phyloP scores from a whole-genome alignment of 352 stramenopile genomes.

The Phytophthora colocasiae region DNA sequence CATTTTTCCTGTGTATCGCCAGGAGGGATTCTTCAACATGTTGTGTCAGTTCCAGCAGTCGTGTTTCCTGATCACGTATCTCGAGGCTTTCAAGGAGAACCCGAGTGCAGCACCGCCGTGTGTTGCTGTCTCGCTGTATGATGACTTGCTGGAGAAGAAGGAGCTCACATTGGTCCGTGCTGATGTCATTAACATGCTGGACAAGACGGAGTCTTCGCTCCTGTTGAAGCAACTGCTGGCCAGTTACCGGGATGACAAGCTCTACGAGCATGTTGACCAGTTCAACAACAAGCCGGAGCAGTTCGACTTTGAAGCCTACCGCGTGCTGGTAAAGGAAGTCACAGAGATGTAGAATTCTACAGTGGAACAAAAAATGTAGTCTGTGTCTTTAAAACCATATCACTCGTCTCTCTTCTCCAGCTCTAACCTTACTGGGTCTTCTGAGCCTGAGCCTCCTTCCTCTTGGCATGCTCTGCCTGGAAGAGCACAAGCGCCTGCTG shows the following conservation, averaged over 20 bases:
- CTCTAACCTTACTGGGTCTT: conserved; percentile 30
- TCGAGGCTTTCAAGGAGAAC: conserved; percentile 91
- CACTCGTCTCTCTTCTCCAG: conserved; percentile 23
- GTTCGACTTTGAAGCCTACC: conserved; percentile 89
- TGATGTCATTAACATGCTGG: conserved; percentile 89
- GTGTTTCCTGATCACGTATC: conserved; percentile 87
- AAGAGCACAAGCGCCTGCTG: conserved; percentile 73
- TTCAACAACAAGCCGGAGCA: conserved; percentile 88
- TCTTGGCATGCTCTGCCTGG: conserved; percentile 59
- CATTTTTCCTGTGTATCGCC: conserved; percentile 85
- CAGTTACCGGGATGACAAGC: conserved; percentile 75
- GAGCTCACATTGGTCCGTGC: conserved; percentile 75
- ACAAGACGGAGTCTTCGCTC: conserved; percentile 80
- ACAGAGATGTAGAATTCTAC: conserved; percentile 9
- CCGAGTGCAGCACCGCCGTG: conserved; percentile 75
- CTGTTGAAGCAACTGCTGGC: conserved; percentile 68
- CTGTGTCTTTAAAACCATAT: conserved; percentile 39
- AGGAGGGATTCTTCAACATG: conserved; percentile 91
- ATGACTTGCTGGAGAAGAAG: conserved; percentile 78
- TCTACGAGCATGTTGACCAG: conserved; percentile 79
- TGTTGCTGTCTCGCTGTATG: conserved; percentile 83
- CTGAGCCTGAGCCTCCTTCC: conserved; percentile 45
- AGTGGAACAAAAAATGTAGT: conserved; percentile 37
- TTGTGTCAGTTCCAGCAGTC: conserved; percentile 91
- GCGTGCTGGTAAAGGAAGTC: conserved; percentile 48